Conservation (phyloP, 108 stramenopile genomes). For the Cyclostephanos invisitatus region DNA sequence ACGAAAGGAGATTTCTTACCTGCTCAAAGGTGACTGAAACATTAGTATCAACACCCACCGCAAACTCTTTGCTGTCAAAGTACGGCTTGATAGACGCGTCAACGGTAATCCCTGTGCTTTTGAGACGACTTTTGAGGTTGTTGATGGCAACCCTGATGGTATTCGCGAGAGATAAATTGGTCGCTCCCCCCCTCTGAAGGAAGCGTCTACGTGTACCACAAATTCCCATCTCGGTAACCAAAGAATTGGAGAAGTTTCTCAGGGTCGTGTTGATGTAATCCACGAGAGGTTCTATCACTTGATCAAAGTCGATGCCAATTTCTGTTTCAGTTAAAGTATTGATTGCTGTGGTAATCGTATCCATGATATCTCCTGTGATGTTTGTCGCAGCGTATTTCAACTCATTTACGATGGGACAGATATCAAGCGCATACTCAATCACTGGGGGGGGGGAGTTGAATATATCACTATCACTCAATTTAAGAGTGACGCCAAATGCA, state of each 20-base stretch:
- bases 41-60: slow-evolving; percentile 2
- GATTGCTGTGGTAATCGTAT: background rate
- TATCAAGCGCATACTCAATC: slow-evolving; percentile 14
- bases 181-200: background rate
- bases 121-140: background rate
- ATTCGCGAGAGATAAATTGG: slow-evolving; percentile 1
- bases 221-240: background rate
- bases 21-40: slow-evolving; percentile 8
- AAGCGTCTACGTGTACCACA: slow-evolving; percentile 7
- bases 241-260: background rate
- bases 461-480: slow-evolving; percentile 11
- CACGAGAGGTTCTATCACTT: slow-evolving; percentile 13
- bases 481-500: slow-evolving; percentile 19
- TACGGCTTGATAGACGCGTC: slow-evolving; percentile 2
- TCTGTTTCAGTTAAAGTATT: background rate
- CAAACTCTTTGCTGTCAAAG: slow-evolving; percentile 11
- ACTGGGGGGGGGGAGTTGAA: slow-evolving; percentile 8
- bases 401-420: slow-evolving; percentile 14
- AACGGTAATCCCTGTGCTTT: slow-evolving; percentile 9
- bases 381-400: background rate
- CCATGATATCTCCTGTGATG: background rate
- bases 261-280: slow-evolving; percentile 14
- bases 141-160: slow-evolving; percentile 9
- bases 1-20: background rate
- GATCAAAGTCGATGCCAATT: background rate